Evolutionary conservation across 495 filamentous ascomycete species (phyloP), one percentile per base, ranked within the genome.

Genomic region (Xylaria curta): DNA sequence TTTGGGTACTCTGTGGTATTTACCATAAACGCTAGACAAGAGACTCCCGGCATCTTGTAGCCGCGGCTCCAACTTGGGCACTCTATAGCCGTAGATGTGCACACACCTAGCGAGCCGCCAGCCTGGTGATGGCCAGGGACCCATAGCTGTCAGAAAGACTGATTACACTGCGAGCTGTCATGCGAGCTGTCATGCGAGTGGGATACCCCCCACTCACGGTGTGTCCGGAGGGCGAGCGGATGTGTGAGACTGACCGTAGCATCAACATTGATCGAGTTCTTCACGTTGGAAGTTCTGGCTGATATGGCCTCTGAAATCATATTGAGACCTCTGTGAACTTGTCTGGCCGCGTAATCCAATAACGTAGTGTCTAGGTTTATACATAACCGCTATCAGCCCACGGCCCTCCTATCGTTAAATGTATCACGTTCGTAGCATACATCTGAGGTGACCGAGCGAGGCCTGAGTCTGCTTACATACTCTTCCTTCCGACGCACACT

Each of bases 11-110:
- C 4, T 33, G 4, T 15, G 33, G 21, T 40, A 21, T 67, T 19
- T 53, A 53, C 26, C 31, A 46, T 24, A 15, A 36, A 36, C 12
- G 21, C 44, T 15, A 15, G 24, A 33, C 38, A 24, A 21, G 24
- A 38, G 19, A 49, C 5, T 17, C n/a, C 47, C 54, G 21, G 44
- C 56, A 69, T 51, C 31, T 42, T 47, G 67, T 60, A 69, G 67
- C 56, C 56, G 49, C 40, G 17, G 53, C 26, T 38, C 26, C 40
- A 60, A 24, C 42, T 31, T 5, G 28, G 28, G 33, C 49, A 40
- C 31, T 56, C 42, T 28, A 24, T 24, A 36, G 28, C 26, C 33
- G 24, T 31, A 46, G 44, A 66, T 12, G 2, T 38, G 17, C 64
- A 26, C 33, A 10, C 31, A 24, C 17, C 53, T 54, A 28, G 62